Percentiles rank a stretch among this genome's conserved stretches.
Evolutionary conservation across 1,284 basidiomycete species (phyloP).

Genomic region (Apiotrichum akiyoshidainum): DNA sequence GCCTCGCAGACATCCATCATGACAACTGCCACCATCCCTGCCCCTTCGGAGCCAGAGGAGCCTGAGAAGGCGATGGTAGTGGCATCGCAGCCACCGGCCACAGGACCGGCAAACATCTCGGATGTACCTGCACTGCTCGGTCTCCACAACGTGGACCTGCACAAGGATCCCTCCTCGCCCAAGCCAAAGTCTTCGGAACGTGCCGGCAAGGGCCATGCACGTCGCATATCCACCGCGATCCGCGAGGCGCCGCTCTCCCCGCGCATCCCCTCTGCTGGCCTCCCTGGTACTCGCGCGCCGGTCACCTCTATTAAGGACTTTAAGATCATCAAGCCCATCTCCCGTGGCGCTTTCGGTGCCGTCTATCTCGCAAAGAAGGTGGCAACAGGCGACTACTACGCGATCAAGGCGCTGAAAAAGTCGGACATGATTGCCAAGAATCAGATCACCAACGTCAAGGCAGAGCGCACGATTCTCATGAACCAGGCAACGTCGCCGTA

Average conservation of each 20-base stretch:
- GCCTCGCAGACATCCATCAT: background rate
- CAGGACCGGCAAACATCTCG: background rate
- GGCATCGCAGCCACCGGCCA: background rate
- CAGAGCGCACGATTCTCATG: constrained; percentile 99
- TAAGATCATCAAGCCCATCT: constrained; percentile 98
- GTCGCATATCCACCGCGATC: constrained; percentile 18
- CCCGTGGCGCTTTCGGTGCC: constrained; percentile 96
- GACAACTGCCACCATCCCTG: background rate
- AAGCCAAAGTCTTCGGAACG: background rate
- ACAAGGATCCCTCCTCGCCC: background rate
- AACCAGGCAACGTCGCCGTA: constrained; percentile 99
- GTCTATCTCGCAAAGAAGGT: constrained; percentile 99
- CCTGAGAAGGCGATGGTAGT: too few species aligned
- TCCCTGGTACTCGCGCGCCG: constrained; percentile 66
- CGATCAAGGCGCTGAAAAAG: constrained; percentile 99
- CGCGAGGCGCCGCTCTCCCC: constrained; percentile 72
- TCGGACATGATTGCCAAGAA: constrained; percentile 99
- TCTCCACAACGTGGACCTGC: too few species aligned
- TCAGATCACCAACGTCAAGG: constrained; percentile 99
- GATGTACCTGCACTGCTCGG: background rate
- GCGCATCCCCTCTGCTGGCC: constrained; percentile 71
- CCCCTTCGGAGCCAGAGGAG: background rate
- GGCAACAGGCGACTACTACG: constrained; percentile 95
- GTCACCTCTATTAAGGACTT: constrained; percentile 98
- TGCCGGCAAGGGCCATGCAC: constrained; percentile 1